A percentile compares a stretch with the other conserved stretches of the same genome.
phyloP scores from a whole-genome alignment of 257 asterid species.

The Solanum sitiens region DNA sequence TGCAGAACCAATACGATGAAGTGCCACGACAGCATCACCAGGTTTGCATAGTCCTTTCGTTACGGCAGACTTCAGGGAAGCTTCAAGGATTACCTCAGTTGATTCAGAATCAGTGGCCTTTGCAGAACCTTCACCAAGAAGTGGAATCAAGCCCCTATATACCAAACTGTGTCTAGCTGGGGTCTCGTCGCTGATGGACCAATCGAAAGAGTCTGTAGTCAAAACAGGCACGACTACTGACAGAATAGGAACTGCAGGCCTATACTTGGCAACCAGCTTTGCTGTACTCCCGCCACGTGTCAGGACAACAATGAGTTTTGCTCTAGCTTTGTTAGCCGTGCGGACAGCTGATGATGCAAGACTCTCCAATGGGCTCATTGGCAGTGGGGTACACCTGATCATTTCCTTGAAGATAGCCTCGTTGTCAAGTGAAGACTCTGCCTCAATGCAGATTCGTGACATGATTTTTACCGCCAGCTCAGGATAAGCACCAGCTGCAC shows the following conservation, averaged over 20 bases:
- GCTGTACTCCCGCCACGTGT: constrained; percentile 88
- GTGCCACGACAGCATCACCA: constrained; percentile 74
- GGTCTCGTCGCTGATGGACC: constrained; percentile 67
- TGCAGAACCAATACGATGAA: constrained; percentile 66
- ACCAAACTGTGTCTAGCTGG: constrained; percentile 84
- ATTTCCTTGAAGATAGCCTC: constrained; percentile 59
- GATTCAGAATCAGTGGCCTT: constrained; percentile 73
- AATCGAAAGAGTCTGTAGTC: constrained; percentile 61
- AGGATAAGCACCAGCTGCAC: constrained; percentile 87
- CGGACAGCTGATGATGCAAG: constrained; percentile 80
- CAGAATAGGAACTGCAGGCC: constrained; percentile 75
- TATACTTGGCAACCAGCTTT: constrained; percentile 73
- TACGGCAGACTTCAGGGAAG: constrained; percentile 44
- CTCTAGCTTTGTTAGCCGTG: constrained; percentile 56
- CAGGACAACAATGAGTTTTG: constrained; percentile 68
- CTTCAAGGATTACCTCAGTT: constrained; percentile 60
- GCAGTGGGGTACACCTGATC: constrained; percentile 67
- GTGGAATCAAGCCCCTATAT: constrained; percentile 67
- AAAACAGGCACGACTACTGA: constrained; percentile 75
- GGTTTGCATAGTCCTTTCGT: constrained; percentile 48
- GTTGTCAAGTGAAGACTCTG: constrained; percentile 73
- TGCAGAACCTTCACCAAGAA: constrained; percentile 76
- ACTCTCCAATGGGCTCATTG: constrained; percentile 86
- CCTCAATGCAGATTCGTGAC: constrained; percentile 75
- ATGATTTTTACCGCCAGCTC: constrained; percentile 68